Percentiles rank a stretch among this genome's conserved stretches.
phyloP scores from a whole-genome alignment of 306 rosid species.

The Glycine tomentella region DNA sequence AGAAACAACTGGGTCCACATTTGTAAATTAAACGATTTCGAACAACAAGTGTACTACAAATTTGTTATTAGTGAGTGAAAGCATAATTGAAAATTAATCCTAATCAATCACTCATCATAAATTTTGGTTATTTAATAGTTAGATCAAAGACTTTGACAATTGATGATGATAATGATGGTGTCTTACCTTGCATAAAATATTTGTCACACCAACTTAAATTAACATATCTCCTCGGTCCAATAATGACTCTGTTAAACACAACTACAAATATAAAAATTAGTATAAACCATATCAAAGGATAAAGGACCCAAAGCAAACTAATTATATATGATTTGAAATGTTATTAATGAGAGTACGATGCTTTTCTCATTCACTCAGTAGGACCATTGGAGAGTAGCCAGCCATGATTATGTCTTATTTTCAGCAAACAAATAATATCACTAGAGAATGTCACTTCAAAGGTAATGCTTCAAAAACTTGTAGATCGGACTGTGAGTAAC shows the following conservation, averaged over 20 bases:
- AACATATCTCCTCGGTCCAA: conserved; percentile 32
- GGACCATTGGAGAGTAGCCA: conserved; percentile 40
- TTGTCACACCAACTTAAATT: conserved; percentile 34
- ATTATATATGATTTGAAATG: conserved; percentile 32
- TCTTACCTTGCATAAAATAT: conserved; percentile 28
- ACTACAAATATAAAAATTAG: conserved; percentile 21
- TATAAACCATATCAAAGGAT: background rate
- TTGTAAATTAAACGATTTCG: background rate
- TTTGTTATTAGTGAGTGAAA: background rate
- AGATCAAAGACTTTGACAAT: conserved; percentile 28
- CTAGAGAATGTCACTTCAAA: conserved; percentile 28
- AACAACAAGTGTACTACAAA: conserved; percentile 9
- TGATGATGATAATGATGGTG: conserved; percentile 27
- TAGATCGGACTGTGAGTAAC: background rate
- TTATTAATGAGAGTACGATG: conserved; percentile 21
- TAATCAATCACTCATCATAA: conserved; percentile 23
- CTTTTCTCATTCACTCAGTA: conserved; percentile 17
- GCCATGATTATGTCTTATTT: conserved; percentile 44
- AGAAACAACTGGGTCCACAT: conserved; percentile 40
- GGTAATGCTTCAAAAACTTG: background rate
- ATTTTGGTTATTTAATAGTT: background rate
- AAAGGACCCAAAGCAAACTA: conserved; percentile 31
- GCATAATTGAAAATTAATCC: background rate
- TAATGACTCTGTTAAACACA: conserved; percentile 15
- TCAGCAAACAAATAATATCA: conserved; percentile 33